Evolutionary conservation across 805 yeast genomes (phyloP), one percentile per base, ranked within the genome.

Genomic region (Candida maris): DNA sequence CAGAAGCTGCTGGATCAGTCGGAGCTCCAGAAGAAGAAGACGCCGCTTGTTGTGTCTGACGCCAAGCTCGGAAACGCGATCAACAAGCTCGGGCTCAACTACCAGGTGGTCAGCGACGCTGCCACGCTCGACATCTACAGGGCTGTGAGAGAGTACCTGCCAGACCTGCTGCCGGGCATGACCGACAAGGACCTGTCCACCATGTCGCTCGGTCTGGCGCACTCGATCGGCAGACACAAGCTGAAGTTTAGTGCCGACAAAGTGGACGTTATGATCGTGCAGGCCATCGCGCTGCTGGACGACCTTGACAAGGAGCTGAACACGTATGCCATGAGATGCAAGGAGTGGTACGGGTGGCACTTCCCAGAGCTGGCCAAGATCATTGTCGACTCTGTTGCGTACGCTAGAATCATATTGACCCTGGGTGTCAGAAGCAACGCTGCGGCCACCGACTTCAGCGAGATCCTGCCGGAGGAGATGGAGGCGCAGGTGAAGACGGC

Each of bases 261-360:
- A 70, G 98, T 93, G 41, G 98, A 93, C 68, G 91, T 94, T 48
- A 93, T 93, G 98, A 91, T 93, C 62, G 94, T 93, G 47, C 98
- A 93, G 72, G 98, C 98, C 41, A 93, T 93, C 67, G 96, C 97
- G 15, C 73, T 93, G 50, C 76, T 93, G 58, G 98, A 93, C 57
- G 97, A 93, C 59, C 76, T 93, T 56, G 98, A 93, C 71, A 93
- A 93, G 70, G 98, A 93, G 67, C 77, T 93, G 56, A 93, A 93
- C 71, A 93, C 97, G 35, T 93, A 91, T 57, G 96, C 97, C 51
- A 93, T 93, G 98, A 81, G 98, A 72, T 79, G 91, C 69, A 93
- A 91, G 71, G 98, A 93, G 71, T 93, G 98, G 98, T 93, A 93
- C 70, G 98, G 98, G 49, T 93, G 98, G 98, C 98, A 93, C 68